Percentiles rank a stretch among this genome's conserved stretches.
These are phyloP conservation scores for Takashimella tepidaria DNA, from an alignment of 1,284 basidiomycete genomes.

Conservation along the genomic window DNA sequence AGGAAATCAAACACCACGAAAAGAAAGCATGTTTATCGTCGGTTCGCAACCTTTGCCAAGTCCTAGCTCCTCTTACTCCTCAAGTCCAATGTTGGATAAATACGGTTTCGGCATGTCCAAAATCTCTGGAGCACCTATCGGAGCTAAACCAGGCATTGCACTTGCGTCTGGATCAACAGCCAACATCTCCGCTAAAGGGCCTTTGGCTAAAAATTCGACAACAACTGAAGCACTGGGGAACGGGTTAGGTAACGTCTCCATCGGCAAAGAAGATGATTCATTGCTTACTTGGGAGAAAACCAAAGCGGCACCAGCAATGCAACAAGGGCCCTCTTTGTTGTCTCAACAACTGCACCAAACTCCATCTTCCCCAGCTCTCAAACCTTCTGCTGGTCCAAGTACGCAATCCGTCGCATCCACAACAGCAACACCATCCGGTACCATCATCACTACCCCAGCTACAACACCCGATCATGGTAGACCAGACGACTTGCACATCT, in stretches of 20 bases:
- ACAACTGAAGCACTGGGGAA: constrained; percentile 55
- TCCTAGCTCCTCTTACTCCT: constrained; percentile 67
- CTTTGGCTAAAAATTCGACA: constrained; percentile 34
- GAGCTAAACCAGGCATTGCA: constrained; percentile 8
- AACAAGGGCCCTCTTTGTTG: constrained; percentile 67
- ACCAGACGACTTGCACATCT: constrained; percentile 48
- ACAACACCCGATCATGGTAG: constrained; percentile 41
- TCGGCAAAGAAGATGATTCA: constrained; percentile 50
- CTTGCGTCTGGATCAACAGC: constrained; percentile 2
- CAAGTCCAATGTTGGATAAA: constrained; percentile 78
- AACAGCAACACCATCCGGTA: constrained; percentile 37
- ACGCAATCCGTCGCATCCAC: constrained; percentile 22
- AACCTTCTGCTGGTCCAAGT: constrained; percentile 14
- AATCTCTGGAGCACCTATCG: constrained; percentile 44
- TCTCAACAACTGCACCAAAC: constrained; percentile 64
- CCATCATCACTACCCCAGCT: constrained; percentile 39
- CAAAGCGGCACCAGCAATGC: constrained; percentile 45
- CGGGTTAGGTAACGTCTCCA: constrained; percentile 61
- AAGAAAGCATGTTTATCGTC: constrained; percentile 83
- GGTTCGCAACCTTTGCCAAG: constrained; percentile 85
- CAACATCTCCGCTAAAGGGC: neutral
- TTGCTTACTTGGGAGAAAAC: constrained; percentile 58
- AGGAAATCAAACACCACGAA: constrained; percentile 93
- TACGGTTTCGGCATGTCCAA: constrained; percentile 87
- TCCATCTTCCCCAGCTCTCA: constrained; percentile 18